Conservation (phyloP, 2,329 filamentous ascomycete species). For the Colletotrichum karsti region DNA sequence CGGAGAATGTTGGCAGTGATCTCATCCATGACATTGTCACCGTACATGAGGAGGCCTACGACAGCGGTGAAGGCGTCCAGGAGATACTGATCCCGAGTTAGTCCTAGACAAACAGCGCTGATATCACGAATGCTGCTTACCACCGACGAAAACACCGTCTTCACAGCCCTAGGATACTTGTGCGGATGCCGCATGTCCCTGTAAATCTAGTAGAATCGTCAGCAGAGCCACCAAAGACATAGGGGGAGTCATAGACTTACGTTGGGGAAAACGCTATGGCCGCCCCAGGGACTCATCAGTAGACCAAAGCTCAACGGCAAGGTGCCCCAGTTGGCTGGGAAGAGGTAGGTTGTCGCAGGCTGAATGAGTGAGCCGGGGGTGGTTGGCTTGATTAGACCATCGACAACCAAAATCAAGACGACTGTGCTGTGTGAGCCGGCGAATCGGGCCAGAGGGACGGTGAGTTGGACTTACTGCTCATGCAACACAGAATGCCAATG, state of each 20-base stretch:
- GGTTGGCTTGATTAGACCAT: slow-evolving; percentile 85
- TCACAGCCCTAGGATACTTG: slow-evolving; percentile 79
- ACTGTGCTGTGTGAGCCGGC: slow-evolving; percentile 58
- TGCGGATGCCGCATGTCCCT: slow-evolving; percentile 77
- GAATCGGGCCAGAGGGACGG: background rate
- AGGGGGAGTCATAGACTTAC: slow-evolving; percentile 40
- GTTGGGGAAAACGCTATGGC: slow-evolving; percentile 82
- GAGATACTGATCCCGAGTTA: slow-evolving; percentile 62
- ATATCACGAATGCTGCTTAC: slow-evolving; percentile 53
- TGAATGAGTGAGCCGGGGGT: slow-evolving; percentile 84
- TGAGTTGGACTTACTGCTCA: slow-evolving; percentile 74
- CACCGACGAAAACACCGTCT: slow-evolving; percentile 86
- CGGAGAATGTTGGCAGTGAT: slow-evolving; percentile 90
- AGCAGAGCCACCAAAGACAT: background rate
- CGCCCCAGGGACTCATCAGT: slow-evolving; percentile 79
- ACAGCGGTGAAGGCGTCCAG: slow-evolving; percentile 86
- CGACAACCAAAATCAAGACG: slow-evolving; percentile 82
- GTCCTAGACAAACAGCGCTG: background rate
- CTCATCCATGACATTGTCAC: slow-evolving; percentile 85
- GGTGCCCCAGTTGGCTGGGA: slow-evolving; percentile 87
- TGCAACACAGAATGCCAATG: slow-evolving; percentile 89
- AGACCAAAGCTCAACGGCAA: slow-evolving; percentile 89
- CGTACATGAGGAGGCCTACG: slow-evolving; percentile 93
- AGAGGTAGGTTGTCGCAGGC: slow-evolving; percentile 81
- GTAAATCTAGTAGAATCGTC: slow-evolving; percentile 56